Evolutionary conservation across 805 yeast species (phyloP).

Genomic region (Ogataea pignaliae): DNA sequence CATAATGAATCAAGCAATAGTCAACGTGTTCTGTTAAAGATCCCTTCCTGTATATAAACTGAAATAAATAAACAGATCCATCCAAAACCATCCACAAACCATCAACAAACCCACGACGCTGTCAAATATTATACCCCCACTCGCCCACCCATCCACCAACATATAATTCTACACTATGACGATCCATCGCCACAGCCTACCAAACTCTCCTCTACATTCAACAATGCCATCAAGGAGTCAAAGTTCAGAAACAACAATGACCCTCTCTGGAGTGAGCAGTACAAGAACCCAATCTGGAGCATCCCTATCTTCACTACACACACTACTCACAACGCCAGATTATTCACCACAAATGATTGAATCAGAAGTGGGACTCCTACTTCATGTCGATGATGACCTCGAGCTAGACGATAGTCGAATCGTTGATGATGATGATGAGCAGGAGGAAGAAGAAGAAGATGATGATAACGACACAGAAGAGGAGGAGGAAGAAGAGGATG

Average conservation of each 20-base stretch:
- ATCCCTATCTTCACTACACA: conserved; percentile 17
- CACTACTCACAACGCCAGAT: conserved; percentile 27
- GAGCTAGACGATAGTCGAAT: conserved; percentile 18
- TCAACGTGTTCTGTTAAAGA: too few relatives aligned
- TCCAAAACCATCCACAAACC: too few relatives aligned
- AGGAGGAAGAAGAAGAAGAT: conserved; percentile 4
- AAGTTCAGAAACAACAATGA: conserved; percentile 2
- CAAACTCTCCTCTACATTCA: conserved; percentile 1
- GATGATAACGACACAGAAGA: conserved; percentile 6
- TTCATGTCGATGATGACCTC: conserved; percentile 17
- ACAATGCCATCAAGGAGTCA: conserved; percentile 1
- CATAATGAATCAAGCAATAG: too few relatives aligned
- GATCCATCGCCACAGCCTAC: conserved; percentile 17
- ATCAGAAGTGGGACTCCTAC: conserved; percentile 25
- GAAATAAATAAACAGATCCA: too few relatives aligned
- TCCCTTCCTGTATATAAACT: too few relatives aligned
- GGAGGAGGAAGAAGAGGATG: background rate
- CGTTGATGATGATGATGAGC: conserved; percentile 10
- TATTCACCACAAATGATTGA: conserved; percentile 27
- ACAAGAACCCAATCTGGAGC: conserved; percentile 17
- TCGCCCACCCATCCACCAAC: too few relatives aligned
- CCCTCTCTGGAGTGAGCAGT: background rate
- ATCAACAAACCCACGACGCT: too few relatives aligned
- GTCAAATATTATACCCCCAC: too few relatives aligned
- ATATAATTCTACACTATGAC: conserved; percentile 10